These are phyloP conservation scores for Sordariomycetes sp. DNA, from an alignment of 2,329 filamentous ascomycete species.

Conservation along the genomic window DNA sequence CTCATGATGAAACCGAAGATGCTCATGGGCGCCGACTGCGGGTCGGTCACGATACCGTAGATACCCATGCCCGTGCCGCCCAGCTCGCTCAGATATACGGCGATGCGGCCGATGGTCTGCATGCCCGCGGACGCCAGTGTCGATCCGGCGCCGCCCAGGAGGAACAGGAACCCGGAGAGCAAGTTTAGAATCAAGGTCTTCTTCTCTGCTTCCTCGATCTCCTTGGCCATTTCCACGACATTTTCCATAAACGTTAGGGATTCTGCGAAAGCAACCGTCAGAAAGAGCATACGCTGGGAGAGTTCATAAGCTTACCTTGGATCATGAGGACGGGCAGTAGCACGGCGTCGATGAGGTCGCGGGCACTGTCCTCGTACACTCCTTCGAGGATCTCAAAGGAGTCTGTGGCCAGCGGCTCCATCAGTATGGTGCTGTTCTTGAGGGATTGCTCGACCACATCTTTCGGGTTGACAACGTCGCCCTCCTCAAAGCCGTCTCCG, in stretches of 20 bases:
- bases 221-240: slow-evolving; percentile 7
- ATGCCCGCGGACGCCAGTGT: not conserved
- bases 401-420: not conserved
- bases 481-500: not conserved
- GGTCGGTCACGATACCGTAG: not conserved
- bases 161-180: slow-evolving; percentile 3
- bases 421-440: not conserved
- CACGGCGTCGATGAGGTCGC: slow-evolving; percentile 4
- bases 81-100: not conserved
- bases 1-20: not conserved
- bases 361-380: slow-evolving; percentile 3
- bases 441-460: slow-evolving; percentile 3
- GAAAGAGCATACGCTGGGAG: too few species aligned
- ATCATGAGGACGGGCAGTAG: slow-evolving; percentile 7
- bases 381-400: not conserved
- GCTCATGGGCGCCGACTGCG: not conserved
- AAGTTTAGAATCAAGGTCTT: slow-evolving; percentile 6
- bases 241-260: slow-evolving; percentile 5
- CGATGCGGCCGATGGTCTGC: not conserved
- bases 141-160: not conserved
- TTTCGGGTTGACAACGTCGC: slow-evolving; percentile 6
- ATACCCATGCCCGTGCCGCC: not conserved
- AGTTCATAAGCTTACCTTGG: too few species aligned
- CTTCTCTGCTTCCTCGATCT: slow-evolving; percentile 6
- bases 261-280: too few species aligned